Conservation (phyloP, 176 grass and related monocot species). For the Carex scoparia region DNA sequence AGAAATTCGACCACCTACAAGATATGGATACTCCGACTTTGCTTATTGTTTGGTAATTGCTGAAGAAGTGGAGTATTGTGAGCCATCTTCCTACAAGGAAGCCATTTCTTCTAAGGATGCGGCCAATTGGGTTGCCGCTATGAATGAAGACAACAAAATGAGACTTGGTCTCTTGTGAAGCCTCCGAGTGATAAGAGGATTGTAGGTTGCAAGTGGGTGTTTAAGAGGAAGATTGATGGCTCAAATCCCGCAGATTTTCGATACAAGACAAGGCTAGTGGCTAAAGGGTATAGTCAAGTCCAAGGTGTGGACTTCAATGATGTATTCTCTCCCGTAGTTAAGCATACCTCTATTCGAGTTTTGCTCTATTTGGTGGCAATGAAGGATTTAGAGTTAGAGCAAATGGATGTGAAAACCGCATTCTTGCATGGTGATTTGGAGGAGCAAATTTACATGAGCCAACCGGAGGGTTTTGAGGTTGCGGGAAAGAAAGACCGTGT, state of each 20-base stretch:
- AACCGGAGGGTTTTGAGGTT: too few relatives aligned
- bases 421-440: constrained; percentile 7
- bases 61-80: neutral
- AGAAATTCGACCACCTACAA: neutral
- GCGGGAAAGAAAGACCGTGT: too few relatives aligned
- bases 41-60: neutral
- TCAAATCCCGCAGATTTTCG: neutral
- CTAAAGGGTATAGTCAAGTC: neutral
- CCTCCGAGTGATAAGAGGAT: neutral
- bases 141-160: neutral
- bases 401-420: neutral
- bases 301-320: neutral
- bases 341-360: neutral
- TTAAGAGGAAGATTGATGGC: neutral
- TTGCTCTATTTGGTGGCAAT: neutral
- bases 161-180: neutral
- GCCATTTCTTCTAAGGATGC: neutral
- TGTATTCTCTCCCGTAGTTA: neutral
- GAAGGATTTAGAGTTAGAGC: neutral
- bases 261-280: neutral
- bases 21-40: neutral
- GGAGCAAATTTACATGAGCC: neutral
- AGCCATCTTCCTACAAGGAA: neutral
- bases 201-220: neutral
- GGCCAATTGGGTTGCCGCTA: neutral